Percentiles rank a stretch among this genome's conserved stretches.
These are phyloP conservation scores for Thymus mandschuricus DNA, from an alignment of 257 asterid genomes.

Conservation along the genomic window DNA sequence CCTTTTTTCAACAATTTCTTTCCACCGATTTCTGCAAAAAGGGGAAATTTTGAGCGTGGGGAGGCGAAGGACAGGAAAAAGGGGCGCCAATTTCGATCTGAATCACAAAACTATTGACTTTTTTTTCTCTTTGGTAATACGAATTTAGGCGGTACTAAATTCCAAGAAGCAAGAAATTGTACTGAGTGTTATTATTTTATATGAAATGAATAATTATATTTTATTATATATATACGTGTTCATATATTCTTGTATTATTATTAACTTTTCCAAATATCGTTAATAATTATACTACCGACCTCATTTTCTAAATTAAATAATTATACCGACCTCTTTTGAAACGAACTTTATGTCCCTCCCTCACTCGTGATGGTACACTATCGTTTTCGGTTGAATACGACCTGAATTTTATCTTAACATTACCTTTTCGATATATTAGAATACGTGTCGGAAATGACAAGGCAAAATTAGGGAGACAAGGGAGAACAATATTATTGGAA, in stretches of 20 bases:
- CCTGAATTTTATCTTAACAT: too few species aligned
- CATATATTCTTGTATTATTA: background rate
- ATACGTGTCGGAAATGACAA: too few species aligned
- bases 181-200: too few species aligned
- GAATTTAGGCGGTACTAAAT: constrained; percentile 33
- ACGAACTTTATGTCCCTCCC: background rate
- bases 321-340: background rate
- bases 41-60: constrained; percentile 24
- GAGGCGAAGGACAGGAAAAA: constrained; percentile 35
- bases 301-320: too few species aligned
- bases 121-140: constrained; percentile 22
- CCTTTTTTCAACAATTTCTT: constrained; percentile 7
- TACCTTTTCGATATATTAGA: too few species aligned
- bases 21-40: constrained; percentile 9
- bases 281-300: background rate
- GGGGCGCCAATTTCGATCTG: constrained; percentile 95
- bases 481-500: too few species aligned
- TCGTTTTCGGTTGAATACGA: too few species aligned
- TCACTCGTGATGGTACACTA: too few species aligned
- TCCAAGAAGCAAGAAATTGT: background rate
- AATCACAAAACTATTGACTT: constrained; percentile 37
- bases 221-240: background rate
- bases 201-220: too few species aligned
- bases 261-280: background rate
- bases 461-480: too few species aligned